Conservation (phyloP, 2,329 filamentous ascomycete species). For the Cytospora leucostoma region DNA sequence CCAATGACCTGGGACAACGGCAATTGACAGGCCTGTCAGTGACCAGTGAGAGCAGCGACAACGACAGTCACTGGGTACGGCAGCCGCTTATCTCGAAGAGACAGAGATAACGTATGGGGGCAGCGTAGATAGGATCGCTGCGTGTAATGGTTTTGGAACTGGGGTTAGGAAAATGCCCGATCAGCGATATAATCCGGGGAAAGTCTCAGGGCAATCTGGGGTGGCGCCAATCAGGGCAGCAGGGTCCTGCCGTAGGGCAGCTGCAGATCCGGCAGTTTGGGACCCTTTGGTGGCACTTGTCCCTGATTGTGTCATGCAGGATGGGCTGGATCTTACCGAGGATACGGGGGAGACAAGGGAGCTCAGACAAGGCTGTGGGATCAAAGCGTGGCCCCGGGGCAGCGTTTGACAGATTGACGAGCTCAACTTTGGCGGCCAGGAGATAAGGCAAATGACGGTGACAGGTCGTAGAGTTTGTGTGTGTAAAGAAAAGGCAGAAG, state of each 20-base stretch:
- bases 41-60: slow-evolving; percentile 3
- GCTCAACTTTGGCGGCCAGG: slow-evolving; percentile 24
- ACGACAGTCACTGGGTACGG: slow-evolving; percentile 9
- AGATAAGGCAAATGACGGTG: slow-evolving; percentile 39
- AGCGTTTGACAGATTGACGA: slow-evolving; percentile 31
- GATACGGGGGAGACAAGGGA: slow-evolving; percentile 18
- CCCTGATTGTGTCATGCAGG: slow-evolving; percentile 27
- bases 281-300: slow-evolving; percentile 30
- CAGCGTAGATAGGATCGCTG: slow-evolving; percentile 20
- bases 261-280: slow-evolving; percentile 43
- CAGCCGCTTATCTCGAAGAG: neutral
- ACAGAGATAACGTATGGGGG: slow-evolving; percentile 26
- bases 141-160: slow-evolving; percentile 20
- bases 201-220: slow-evolving; percentile 33
- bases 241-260: slow-evolving; percentile 38
- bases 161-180: slow-evolving; percentile 33
- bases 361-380: slow-evolving; percentile 27
- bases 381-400: slow-evolving; percentile 35
- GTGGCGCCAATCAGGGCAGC: slow-evolving; percentile 47
- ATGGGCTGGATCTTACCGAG: slow-evolving; percentile 29
- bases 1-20: slow-evolving; percentile 18
- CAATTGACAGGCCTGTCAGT: slow-evolving; percentile 20
- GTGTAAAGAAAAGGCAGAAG: slow-evolving; percentile 45
- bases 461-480: slow-evolving; percentile 41
- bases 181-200: slow-evolving; percentile 31